These are phyloP conservation scores for Cynanchum wilfordii DNA, from an alignment of 257 asterid species.

Conservation along the genomic window DNA sequence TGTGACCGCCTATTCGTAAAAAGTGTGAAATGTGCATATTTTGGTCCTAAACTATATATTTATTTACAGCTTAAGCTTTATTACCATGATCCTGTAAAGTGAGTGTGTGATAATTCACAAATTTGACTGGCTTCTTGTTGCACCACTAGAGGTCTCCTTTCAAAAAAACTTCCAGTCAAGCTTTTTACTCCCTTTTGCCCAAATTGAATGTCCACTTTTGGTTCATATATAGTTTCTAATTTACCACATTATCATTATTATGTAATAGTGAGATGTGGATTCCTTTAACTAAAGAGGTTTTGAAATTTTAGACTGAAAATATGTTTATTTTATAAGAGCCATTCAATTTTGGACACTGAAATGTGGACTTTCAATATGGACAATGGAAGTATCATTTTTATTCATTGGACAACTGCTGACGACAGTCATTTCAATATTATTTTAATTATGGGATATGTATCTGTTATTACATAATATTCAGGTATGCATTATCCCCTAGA, in stretches of 20 bases:
- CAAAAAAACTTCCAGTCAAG: neutral
- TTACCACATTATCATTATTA: neutral
- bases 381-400: neutral
- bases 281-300: neutral
- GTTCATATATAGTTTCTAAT: neutral
- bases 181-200: neutral
- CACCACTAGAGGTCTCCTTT: neutral
- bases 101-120: neutral
- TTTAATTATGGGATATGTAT: neutral
- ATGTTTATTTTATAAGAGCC: neutral
- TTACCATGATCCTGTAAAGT: neutral
- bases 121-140: neutral
- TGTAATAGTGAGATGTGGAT: neutral
- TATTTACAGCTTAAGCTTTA: constrained; percentile 1
- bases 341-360: neutral
- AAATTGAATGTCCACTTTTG: neutral
- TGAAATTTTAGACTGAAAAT: neutral
- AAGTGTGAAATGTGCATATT: neutral
- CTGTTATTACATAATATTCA: too few relatives aligned
- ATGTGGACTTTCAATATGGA: neutral
- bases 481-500: neutral
- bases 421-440: neutral
- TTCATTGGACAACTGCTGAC: neutral
- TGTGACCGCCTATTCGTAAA: neutral
- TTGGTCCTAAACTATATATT: neutral